Evolutionary conservation across 2,329 filamentous ascomycete genomes (phyloP).

Genomic region (Dothidotthia symphoricarpi): DNA sequence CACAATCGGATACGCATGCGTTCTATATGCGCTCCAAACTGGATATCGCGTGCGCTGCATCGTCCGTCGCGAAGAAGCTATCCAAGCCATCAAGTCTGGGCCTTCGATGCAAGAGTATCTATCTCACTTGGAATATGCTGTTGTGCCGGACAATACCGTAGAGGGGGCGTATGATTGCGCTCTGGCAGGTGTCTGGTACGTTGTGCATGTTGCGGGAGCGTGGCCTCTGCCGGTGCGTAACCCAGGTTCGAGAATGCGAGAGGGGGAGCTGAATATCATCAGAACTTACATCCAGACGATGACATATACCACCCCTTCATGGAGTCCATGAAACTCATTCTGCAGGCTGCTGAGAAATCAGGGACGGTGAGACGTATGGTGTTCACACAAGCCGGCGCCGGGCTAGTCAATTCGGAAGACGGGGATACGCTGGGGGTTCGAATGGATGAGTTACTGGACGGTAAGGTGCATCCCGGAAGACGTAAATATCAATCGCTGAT

Average conservation of each 20-base stretch:
- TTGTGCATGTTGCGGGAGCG: constrained; percentile 36
- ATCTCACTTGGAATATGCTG: constrained; percentile 21
- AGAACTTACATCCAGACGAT: constrained; percentile 34
- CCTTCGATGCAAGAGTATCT: constrained; percentile 27
- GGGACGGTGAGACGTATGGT: constrained; percentile 30
- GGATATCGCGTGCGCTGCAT: constrained; percentile 37
- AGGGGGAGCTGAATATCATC: background rate
- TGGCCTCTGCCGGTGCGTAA: constrained; percentile 32
- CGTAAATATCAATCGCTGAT: background rate
- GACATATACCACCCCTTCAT: constrained; percentile 37
- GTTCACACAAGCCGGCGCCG: constrained; percentile 38
- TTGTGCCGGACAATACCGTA: constrained; percentile 32
- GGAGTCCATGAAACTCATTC: constrained; percentile 31
- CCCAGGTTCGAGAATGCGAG: too few relatives aligned
- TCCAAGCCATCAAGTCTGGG: constrained; percentile 23
- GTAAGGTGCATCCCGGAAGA: constrained; percentile 7
- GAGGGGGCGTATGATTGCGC: constrained; percentile 31
- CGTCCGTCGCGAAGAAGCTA: constrained; percentile 29
- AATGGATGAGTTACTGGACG: constrained; percentile 28
- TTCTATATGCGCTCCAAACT: constrained; percentile 24
- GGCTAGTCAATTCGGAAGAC: constrained; percentile 32
- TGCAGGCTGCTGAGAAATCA: constrained; percentile 26
- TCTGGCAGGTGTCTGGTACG: constrained; percentile 22
- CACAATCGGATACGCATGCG: constrained; percentile 35
- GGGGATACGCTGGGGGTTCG: constrained; percentile 30